Base-by-base conservation (phyloP, 2,329 filamentous ascomycete genomes). In the Chaetoscypha palmicola region DNA sequence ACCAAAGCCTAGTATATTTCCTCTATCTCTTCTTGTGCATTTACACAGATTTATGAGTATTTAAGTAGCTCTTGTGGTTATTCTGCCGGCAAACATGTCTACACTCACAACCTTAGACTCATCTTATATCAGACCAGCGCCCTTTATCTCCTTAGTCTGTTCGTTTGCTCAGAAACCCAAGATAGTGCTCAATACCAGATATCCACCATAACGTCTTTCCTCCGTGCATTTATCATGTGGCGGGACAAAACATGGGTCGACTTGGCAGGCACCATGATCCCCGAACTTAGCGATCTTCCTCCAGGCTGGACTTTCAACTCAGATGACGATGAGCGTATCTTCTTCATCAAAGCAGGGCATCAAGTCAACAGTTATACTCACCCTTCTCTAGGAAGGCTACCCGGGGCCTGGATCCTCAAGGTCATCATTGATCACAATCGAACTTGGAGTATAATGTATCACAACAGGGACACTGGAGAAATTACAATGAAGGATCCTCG, bases 341-440 rank as follows among this genome's bases (percentile, higher is more conserved):
- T 23, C 28, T 51, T 44, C 45, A 20, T 26, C 35, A 50, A 46
- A 28, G 36, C 28, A 2, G 17, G 24, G 19, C 20, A 28, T n/a
- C 35, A 34, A 16, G 5, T 4, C 32, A 34, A 34, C 12, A 45
- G 37, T 22, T 47, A 24, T 28, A 22, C 40, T 22, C 48, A 54
- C 17, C 51, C 51, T 10, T 46, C 40, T n/a, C 36, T 42, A n/a
- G 49, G 50, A n/a, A n/a, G 10, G 24, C 43, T 55, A 9, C 52
- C 52, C 11, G n/a, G 23, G 26, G 40, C 42, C n/a, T 55, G 50
- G 50, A 38, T 47, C 11, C 36, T 55, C 23, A 45, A 43, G 23
- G 2, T 48, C 7, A 21, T 14, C 16, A 33, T 21, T 20, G 4
- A 4, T 24, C 5, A 14, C 12, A 34, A 24, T 21, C 24, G 17